Evolutionary conservation across 2,329 filamentous ascomycete genomes (phyloP).

Genomic region (Lecanicillium sp.): DNA sequence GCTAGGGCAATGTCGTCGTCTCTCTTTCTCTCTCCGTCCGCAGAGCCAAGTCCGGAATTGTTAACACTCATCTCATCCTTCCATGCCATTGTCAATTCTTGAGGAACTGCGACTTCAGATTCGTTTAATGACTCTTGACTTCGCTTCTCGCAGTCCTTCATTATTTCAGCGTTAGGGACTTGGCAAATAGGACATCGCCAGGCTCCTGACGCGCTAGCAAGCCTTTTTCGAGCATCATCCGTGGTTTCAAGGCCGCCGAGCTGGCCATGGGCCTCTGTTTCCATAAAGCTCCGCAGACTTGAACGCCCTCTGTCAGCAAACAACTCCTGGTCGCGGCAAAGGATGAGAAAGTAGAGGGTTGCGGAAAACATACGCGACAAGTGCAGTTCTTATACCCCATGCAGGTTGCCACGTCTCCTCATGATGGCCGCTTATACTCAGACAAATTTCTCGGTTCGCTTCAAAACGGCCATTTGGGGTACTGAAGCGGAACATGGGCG

Average conservation of each 20-base stretch:
- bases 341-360: too few species aligned
- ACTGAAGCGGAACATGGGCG: conserved; percentile 90
- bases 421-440: conserved; percentile 89
- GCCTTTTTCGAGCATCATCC: conserved; percentile 55
- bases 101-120: conserved; percentile 42
- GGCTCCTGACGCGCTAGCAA: conserved; percentile 57
- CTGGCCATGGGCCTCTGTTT: conserved; percentile 79
- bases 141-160: conserved; percentile 59
- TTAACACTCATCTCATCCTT: conserved; percentile 57
- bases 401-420: conserved; percentile 99
- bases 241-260: conserved; percentile 79
- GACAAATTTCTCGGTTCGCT: conserved; percentile 92
- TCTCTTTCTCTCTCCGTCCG: conserved; percentile 30
- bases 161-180: conserved; percentile 64
- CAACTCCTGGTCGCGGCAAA: too few species aligned
- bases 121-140: conserved; percentile 23
- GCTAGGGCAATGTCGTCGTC: conserved; percentile 33
- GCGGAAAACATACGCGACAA: conserved; percentile 48
- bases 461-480: conserved; percentile 92
- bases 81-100: conserved; percentile 59
- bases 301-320: neutral
- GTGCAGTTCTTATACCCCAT: conserved; percentile 88
- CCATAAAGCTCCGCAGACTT: conserved; percentile 80
- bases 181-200: conserved; percentile 68
- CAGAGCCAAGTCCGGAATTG: conserved; percentile 10